These are phyloP conservation scores for Ambrosiella xylebori DNA, from an alignment of 2,329 filamentous ascomycete genomes.

Conservation along the genomic window DNA sequence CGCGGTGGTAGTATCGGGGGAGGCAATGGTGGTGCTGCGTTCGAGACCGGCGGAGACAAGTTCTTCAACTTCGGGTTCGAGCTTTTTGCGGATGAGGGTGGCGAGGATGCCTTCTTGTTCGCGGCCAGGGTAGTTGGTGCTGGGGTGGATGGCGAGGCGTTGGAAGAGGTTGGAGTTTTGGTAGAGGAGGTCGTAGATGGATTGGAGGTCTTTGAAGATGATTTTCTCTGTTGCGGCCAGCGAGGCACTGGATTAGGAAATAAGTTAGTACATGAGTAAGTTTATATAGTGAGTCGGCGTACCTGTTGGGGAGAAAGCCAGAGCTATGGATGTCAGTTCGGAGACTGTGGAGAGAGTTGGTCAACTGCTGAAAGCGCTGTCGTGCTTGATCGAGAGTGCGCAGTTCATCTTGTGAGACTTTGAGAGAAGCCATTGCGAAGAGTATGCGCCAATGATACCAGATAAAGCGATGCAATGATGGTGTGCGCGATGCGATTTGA, in stretches of 20 bases:
- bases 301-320: conserved; percentile 53
- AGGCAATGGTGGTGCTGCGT: conserved; percentile 1
- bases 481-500: not conserved
- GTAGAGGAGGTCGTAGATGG: conserved; percentile 46
- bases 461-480: not conserved
- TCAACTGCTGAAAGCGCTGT: conserved; percentile 49
- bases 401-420: conserved; percentile 39
- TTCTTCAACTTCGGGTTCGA: conserved; percentile 60
- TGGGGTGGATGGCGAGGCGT: conserved; percentile 56
- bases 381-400: conserved; percentile 56
- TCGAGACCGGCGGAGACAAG: conserved; percentile 47
- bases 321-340: conserved; percentile 41
- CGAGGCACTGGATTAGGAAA: conserved; percentile 35
- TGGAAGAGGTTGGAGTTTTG: conserved; percentile 51
- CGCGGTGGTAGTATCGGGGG: conserved; percentile 16
- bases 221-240: conserved; percentile 57
- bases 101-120: conserved; percentile 49
- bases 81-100: conserved; percentile 63
- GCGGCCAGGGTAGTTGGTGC: conserved; percentile 55
- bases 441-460: not conserved
- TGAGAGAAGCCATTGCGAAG: conserved; percentile 25
- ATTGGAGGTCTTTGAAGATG: conserved; percentile 51
- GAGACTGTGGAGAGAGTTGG: conserved; percentile 49
- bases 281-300: conserved; percentile 16
- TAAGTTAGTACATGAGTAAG: not conserved